Evolutionary conservation across 345 rosid species (phyloP), one percentile per base, ranked within the genome.

Genomic region (Toxicodendron radicans): DNA sequence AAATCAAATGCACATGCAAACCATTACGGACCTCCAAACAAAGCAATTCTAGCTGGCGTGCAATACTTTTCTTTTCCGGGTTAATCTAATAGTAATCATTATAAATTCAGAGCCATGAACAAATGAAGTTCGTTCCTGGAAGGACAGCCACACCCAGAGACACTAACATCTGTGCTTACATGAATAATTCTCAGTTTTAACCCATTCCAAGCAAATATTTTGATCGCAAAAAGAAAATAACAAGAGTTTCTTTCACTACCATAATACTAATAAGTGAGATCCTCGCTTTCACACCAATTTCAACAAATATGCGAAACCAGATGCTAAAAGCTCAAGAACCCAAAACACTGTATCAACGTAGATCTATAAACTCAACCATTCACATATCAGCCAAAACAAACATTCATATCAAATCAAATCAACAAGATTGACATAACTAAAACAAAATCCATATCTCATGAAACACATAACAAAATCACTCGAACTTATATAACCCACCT

Each of bases 311-410:
- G 11, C 51, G 67, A 62, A 58, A 77, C 23, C 70, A 68, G 3
- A 76, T 43, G 68, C 66, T 41, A 66, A 69, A 70, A 43, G 66
- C 78, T 72, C 30, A 73, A 63, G 3, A 75, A 51, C 68, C 61
- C 73, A 64, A 43, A 73, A 77, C 70, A 62, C 53, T 51, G 24
- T 57, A 73, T 45, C 79, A 77, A 48, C 72, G 24, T 68, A 77
- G 85, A 81, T 85, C 85, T 81, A 68, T 20, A 75, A 69, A 58
- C 73, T 74, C 72, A 72, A 21, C 24, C 68, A 58, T 32, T 49
- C 73, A 73, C 20, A 32, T 23, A 70, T 43, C 51, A 53, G 65
- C 66, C 66, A 71, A 69, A 79, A 73, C 48, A 72, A 62, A 32
- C 74, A 81, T 59, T 71, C 53, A 49, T 12, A 49, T 49, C 10